Percentiles rank a stretch among this genome's conserved stretches.
phyloP scores from a whole-genome alignment of 805 yeast genomes.

The Lachancea lanzarotensis region DNA sequence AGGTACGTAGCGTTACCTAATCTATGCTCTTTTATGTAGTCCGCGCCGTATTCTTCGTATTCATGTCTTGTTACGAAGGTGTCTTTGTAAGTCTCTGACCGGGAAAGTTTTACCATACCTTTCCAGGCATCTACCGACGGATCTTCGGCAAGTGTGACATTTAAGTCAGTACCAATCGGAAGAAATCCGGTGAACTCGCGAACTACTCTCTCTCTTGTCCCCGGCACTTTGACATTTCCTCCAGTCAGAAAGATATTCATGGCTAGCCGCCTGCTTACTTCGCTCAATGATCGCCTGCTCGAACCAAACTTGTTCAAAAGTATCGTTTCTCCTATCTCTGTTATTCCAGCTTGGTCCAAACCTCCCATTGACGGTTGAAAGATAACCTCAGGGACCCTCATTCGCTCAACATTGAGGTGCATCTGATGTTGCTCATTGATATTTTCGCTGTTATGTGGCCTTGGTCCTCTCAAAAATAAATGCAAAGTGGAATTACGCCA shows the following conservation, averaged over 20 bases:
- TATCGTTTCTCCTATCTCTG: conserved; percentile 66
- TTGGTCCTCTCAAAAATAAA: conserved; percentile 83
- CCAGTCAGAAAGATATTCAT: conserved; percentile 80
- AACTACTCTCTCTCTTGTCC: conserved; percentile 60
- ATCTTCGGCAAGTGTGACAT: conserved; percentile 56
- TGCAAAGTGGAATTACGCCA: conserved; percentile 80
- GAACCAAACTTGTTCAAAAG: conserved; percentile 58
- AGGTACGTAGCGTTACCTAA: conserved; percentile 48
- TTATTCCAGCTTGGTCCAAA: conserved; percentile 90
- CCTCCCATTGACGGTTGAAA: conserved; percentile 95
- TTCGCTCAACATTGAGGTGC: conserved; percentile 84
- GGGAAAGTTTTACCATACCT: conserved; percentile 84
- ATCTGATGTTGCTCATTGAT: conserved; percentile 85
- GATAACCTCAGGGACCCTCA: conserved; percentile 84
- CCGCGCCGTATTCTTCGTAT: conserved; percentile 84
- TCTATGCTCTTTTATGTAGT: conserved; percentile 80
- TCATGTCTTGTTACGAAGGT: conserved; percentile 60
- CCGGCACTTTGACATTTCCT: conserved; percentile 63
- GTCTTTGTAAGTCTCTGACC: conserved; percentile 37
- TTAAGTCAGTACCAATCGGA: conserved; percentile 59
- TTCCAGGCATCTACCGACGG: conserved; percentile 84
- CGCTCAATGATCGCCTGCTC: conserved; percentile 39
- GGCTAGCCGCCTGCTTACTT: conserved; percentile 21
- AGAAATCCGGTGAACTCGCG: conserved; percentile 63
- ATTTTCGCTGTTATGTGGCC: conserved; percentile 74